Conservation (phyloP, 2,329 filamentous ascomycete species). For the Fusarium nanum region DNA sequence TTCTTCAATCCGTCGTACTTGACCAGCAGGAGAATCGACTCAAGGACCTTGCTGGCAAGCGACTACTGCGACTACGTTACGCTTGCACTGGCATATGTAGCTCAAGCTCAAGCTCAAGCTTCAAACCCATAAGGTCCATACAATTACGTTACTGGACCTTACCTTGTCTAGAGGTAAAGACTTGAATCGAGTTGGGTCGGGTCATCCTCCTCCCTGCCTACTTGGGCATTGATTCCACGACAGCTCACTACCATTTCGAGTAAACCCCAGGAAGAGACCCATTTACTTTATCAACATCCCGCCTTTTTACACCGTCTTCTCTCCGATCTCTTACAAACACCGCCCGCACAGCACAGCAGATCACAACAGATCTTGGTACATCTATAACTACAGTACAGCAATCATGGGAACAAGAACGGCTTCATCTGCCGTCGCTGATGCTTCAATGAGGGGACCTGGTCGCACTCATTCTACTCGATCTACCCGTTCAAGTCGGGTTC, state of each 20-base stretch:
- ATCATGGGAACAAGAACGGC: constrained; percentile 45
- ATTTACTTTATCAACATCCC: constrained; percentile 25
- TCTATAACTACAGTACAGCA: constrained; percentile 4
- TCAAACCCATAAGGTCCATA: background rate
- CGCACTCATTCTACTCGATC: constrained; percentile 53
- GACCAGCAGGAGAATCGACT: constrained; percentile 3
- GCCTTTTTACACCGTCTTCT: constrained; percentile 30
- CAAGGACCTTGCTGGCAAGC: constrained; percentile 14
- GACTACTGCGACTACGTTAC: constrained; percentile 17
- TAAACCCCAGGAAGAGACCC: constrained; percentile 29
- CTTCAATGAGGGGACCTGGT: constrained; percentile 47
- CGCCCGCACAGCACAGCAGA: constrained; percentile 12
- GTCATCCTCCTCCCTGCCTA: constrained; percentile 22
- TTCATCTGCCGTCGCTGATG: constrained; percentile 38
- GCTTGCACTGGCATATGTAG: constrained; percentile 21
- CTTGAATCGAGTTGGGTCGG: background rate
- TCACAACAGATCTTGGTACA: background rate
- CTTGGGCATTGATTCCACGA: constrained; percentile 30
- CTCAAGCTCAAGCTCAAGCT: constrained; percentile 2
- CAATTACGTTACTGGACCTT: constrained; percentile 8
- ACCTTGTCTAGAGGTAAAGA: background rate
- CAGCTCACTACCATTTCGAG: constrained; percentile 36
- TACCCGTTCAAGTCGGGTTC: constrained; percentile 44
- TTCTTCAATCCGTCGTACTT: constrained; percentile 14
- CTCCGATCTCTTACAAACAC: constrained; percentile 21